Base-by-base conservation (phyloP, 2,329 filamentous ascomycete species). In the Herpotrichia juniperi region DNA sequence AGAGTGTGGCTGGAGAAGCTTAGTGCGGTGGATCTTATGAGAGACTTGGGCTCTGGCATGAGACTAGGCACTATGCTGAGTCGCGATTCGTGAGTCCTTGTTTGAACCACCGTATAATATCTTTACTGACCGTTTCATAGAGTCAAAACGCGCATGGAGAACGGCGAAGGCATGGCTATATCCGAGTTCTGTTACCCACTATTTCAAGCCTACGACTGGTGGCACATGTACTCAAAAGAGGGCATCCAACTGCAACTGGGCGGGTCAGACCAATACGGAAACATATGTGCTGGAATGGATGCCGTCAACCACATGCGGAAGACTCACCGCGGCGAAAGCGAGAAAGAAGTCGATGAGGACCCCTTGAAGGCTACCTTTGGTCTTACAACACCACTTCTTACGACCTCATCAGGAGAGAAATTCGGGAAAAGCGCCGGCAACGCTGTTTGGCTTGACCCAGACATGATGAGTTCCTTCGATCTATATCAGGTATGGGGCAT, bases 151-250 rank as follows among this genome's bases (percentile, higher is more conserved):
- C 91, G 92, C 67, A 82, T 97, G 80, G 83, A 83, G n/a, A 87
- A 87, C 47, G 91, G 91, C 31, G 90, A 94, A 58, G 96, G 94
- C 63, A 93, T 99, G 88, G 96, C 93, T 0, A 89, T 96, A 64
- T 88, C 91, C 30, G 94, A 99, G 71, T 96, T 99, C 73, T 84
- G 87, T 35, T 99, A 99, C 68, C 94, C 96, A 1, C 77, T 99
- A 14, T 85, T 97, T 64, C 94, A 99, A 72, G 92, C 89, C 19
- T 97, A 93, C 89, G 94, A 99, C 72, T 99, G 93, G 85, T 97
- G 91, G 90, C 82, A 90, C 62, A 83, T 97, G 77, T 96, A 90
- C 74, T 81, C 84, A 42, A 80, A 81, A 21, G 83, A 81, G 46
- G 81, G 83, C 42, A 81, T 92, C 9, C 88, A 93, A 68, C 83